Evolutionary conservation across 1,284 basidiomycete genomes (phyloP).

Genomic region (Ustilago nuda): DNA sequence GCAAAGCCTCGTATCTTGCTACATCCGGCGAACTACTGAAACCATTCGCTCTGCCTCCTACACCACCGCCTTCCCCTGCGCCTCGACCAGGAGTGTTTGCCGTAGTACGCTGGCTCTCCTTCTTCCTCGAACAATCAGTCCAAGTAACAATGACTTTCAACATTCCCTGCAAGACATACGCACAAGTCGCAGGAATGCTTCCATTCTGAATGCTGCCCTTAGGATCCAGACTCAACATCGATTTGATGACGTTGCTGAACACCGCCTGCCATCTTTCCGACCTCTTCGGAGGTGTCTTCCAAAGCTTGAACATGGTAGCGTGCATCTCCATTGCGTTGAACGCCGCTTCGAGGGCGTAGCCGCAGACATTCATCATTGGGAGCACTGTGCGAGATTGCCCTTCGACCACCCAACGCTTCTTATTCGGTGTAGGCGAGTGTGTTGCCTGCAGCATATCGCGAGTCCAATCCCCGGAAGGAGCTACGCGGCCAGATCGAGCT

Average conservation of each 20-base stretch:
- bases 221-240: slow-evolving; percentile 30
- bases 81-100: neutral
- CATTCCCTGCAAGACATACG: slow-evolving; percentile 42
- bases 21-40: neutral
- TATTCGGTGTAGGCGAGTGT: neutral
- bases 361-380: slow-evolving; percentile 33
- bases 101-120: slow-evolving; percentile 26
- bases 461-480: neutral
- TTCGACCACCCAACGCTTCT: slow-evolving; percentile 24
- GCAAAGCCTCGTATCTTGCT: slow-evolving; percentile 10
- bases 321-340: slow-evolving; percentile 50
- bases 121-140: slow-evolving; percentile 38
- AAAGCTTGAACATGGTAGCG: slow-evolving; percentile 44
- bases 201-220: slow-evolving; percentile 34
- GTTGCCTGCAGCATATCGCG: neutral
- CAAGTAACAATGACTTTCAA: slow-evolving; percentile 40
- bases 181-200: slow-evolving; percentile 47
- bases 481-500: slow-evolving; percentile 9
- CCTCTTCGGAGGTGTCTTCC: slow-evolving; percentile 41
- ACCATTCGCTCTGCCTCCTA: neutral
- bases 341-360: slow-evolving; percentile 41
- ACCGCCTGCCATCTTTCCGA: slow-evolving; percentile 43
- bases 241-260: slow-evolving; percentile 25
- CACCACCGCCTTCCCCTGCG: neutral
- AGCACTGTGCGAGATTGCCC: slow-evolving; percentile 33